These are phyloP conservation scores for Liriodendron chinense DNA, from an alignment of 164 flowering plant genomes.

Conservation along the genomic window DNA sequence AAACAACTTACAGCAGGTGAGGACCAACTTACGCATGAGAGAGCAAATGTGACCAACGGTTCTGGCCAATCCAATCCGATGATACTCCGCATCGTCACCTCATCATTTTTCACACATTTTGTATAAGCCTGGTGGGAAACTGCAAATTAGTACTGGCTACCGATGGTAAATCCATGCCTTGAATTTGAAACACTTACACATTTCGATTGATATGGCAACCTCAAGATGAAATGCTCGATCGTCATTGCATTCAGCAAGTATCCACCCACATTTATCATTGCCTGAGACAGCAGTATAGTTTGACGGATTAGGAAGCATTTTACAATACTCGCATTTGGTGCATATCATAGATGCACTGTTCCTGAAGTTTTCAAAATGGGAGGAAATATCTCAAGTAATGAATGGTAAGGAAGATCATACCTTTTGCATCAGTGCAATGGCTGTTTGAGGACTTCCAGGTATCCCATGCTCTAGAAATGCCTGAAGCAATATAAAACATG, in stretches of 20 bases:
- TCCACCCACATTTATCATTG: constrained; percentile 71
- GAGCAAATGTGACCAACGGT: constrained; percentile 93
- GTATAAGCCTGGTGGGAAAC: constrained; percentile 40
- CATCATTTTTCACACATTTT: constrained; percentile 63
- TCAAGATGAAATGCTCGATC: constrained; percentile 88
- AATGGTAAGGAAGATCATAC: constrained; percentile 24
- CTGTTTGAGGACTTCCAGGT: constrained; percentile 69
- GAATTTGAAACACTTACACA: constrained; percentile 39
- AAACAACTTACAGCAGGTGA: constrained; percentile 80
- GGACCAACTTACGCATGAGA: constrained; percentile 96
- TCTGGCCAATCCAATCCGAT: constrained; percentile 84
- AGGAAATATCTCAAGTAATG: neutral
- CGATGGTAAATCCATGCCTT: neutral
- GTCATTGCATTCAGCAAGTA: constrained; percentile 71
- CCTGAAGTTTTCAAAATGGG: neutral
- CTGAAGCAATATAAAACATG: constrained; percentile 35
- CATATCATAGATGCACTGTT: neutral
- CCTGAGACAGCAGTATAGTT: constrained; percentile 38
- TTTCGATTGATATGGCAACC: constrained; percentile 78
- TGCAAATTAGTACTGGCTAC: neutral
- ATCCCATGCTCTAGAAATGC: constrained; percentile 79
- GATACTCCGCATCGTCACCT: constrained; percentile 44
- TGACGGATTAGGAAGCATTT: neutral
- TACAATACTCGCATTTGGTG: neutral
- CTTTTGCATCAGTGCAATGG: constrained; percentile 73